Evolutionary conservation across 2,329 filamentous ascomycete species (phyloP).

Genomic region (Cladosporium phlei): DNA sequence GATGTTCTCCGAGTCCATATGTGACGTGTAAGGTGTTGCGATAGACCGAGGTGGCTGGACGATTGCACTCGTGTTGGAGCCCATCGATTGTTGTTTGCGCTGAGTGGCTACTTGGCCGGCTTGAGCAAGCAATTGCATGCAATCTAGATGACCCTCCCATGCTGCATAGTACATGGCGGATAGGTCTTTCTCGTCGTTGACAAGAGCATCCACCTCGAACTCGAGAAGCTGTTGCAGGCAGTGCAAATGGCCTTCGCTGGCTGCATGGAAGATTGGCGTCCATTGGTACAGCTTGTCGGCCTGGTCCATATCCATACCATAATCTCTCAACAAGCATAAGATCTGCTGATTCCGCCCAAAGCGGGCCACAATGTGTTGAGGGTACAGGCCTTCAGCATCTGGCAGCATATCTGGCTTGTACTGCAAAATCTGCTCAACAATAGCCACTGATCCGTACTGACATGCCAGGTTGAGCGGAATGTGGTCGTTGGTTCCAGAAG

Average conservation of each 20-base stretch:
- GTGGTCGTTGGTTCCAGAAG: constrained; percentile 80
- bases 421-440: constrained; percentile 78
- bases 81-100: constrained; percentile 16
- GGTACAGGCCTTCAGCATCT: constrained; percentile 91
- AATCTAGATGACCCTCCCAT: constrained; percentile 94
- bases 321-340: constrained; percentile 72
- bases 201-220: constrained; percentile 70
- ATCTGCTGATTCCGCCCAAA: constrained; percentile 78
- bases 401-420: constrained; percentile 78
- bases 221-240: constrained; percentile 79
- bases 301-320: constrained; percentile 86
- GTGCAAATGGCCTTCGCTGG: constrained; percentile 88
- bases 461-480: constrained; percentile 93
- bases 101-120: constrained; percentile 27
- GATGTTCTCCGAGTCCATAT: constrained; percentile 72
- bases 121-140: constrained; percentile 79
- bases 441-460: constrained; percentile 80
- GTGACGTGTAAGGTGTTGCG: constrained; percentile 21
- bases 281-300: constrained; percentile 94
- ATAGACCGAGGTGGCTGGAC: constrained; percentile 53
- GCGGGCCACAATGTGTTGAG: constrained; percentile 92
- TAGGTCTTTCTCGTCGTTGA: constrained; percentile 85
- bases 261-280: constrained; percentile 94
- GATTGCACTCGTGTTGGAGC: constrained; percentile 31
- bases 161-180: constrained; percentile 97